Base-by-base conservation (phyloP, 2,329 filamentous ascomycete genomes). In the Penicillium sp. region DNA sequence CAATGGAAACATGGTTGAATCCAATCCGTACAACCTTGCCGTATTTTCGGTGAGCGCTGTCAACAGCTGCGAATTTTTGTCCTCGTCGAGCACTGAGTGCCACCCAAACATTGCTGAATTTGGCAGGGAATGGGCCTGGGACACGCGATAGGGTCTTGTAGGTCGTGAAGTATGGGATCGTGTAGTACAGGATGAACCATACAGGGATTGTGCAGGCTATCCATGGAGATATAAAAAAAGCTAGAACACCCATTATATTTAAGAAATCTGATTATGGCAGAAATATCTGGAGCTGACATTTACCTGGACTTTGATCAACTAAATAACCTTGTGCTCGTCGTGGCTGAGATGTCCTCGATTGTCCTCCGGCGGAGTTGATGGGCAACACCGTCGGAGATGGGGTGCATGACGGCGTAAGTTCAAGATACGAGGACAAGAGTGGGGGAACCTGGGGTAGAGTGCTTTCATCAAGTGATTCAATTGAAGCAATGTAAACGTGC, bases 41-140 rank as follows among this genome's bases (percentile, higher is more conserved):
- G 29, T 64, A 48, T 51, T 57, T 61, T 21, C 53, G 56, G 75
- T 82, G 56, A 70, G 64, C 26, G 71, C 68, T 22, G 80, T 77
- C 79, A 75, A 82, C 48, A 70, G 70, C 39, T 67, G 71, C 61
- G 43, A 58, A 66, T 39, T 64, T 65, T 37, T 58, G 53, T 4
- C 64, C 63, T 31, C 48, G 52, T 41, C 58, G 55, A 9, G 61
- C 63, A 31, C 61, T 52, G 21, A 61, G 16, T 35, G 55, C 61
- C 21, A 66, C 55, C 64, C 64, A 66, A 19, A 62, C 33, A 35
- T 66, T 66, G 47, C 61, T 65, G 10, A 65, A 63, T 43, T 60
- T 66, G 6, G 62, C 61, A 22, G 51, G 19, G 21, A 64, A 56
- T 10, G 64, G 63, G 0, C 64, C 64, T 16, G 64, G 64, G 3